Base-by-base conservation (phyloP, 305 asterid species). In the Withania somnifera region DNA sequence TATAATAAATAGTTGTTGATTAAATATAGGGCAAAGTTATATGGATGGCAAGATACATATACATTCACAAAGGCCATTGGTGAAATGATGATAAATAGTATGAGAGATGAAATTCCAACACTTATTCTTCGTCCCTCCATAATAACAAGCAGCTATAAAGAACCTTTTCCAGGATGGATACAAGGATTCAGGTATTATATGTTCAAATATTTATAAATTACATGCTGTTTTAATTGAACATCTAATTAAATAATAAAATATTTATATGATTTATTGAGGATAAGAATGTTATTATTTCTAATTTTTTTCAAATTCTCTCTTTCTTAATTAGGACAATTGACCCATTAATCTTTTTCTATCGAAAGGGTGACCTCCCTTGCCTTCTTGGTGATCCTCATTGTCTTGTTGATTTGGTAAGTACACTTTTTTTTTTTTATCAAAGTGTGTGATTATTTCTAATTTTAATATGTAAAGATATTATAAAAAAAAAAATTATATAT, bases 31-130 rank as follows among this genome's bases (percentile, higher is more conserved):
- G 58, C 58, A 8, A 71, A 50, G 1, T 47, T 75, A 15, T 50
- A 75, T 75, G 79, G 79, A 75, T 50, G 79, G 61, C 79, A 15
- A 75, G 61, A 50, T 15, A 75, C 79, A 26, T 73, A 73, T 47
- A 3, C 79, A 26, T 73, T 73, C 1, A 47, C 61, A 2, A 73
- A 73, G 26, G 60, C 61, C 1, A 73, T 47, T 9, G 79, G 61
- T 28, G 79, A 73, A 15, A 73, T 73, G 79, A 0, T 47, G 42
- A 73, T 73, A 15, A 28, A 73, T 73, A 73, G 0, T 1, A 73
- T 73, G 79, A 73, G 42, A 28, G 28, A 75, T 5, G 79, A 75
- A 75, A 50, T 75, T 15, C 45, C 61, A 17, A 15, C 28, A 47
- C 79, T 75, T 53, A 75, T 75, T 15, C 13, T 75, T 73, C 9